Conservation (phyloP, 805 yeast genomes). For the Barnettozyma sp. region DNA sequence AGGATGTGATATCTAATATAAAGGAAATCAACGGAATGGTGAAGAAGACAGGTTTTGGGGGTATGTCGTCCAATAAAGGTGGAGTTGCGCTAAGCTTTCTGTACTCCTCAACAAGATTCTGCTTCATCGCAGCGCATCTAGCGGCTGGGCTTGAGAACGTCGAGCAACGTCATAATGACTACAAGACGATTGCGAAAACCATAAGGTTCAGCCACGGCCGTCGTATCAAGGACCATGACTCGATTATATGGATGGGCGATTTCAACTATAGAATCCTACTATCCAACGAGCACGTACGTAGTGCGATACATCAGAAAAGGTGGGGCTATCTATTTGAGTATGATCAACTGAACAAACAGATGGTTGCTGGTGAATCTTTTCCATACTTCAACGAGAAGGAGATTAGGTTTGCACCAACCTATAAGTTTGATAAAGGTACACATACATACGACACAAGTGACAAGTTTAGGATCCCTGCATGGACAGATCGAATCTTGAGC, state of each 20-base stretch:
- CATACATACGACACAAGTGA: conserved; percentile 80
- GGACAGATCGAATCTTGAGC: conserved; percentile 89
- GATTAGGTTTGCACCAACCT: conserved; percentile 82
- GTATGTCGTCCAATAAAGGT: conserved; percentile 79
- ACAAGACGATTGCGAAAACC: conserved; percentile 68
- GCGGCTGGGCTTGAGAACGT: conserved; percentile 87
- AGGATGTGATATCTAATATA: conserved; percentile 43
- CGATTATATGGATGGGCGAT: conserved; percentile 88
- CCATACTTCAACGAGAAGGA: conserved; percentile 78
- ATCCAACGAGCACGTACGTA: conserved; percentile 63
- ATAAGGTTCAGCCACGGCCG: conserved; percentile 54
- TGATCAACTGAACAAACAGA: conserved; percentile 78
- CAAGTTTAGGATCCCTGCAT: conserved; percentile 89
- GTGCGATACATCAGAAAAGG: conserved; percentile 40
- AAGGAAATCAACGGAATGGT: conserved; percentile 61
- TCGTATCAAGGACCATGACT: conserved; percentile 69
- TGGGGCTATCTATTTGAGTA: conserved; percentile 48
- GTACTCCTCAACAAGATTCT: conserved; percentile 60
- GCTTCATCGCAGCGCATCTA: conserved; percentile 79
- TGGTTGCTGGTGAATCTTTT: conserved; percentile 68
- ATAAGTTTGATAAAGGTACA: conserved; percentile 87
- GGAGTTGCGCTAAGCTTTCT: conserved; percentile 66
- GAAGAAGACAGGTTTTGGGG: conserved; percentile 92
- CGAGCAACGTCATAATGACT: conserved; percentile 82
- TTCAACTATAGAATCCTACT: conserved; percentile 78